phyloP scores from a whole-genome alignment of 2,329 filamentous ascomycete species.

The Pseudogymnoascus sp. region DNA sequence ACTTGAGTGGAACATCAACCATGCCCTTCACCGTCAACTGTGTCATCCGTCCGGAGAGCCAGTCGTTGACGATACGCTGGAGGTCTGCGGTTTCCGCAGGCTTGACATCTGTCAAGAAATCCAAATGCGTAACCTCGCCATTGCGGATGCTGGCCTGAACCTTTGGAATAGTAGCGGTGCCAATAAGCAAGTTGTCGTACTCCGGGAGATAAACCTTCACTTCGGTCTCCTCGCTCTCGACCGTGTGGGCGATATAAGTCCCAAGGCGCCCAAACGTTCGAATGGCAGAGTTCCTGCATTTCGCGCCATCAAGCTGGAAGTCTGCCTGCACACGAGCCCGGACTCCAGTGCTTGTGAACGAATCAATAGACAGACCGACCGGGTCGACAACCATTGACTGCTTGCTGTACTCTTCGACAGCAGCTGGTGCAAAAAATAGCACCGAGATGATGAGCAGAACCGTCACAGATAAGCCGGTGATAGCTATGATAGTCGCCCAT shows the following conservation, averaged over 20 bases:
- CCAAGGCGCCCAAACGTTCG: conserved; percentile 67
- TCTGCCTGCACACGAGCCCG: conserved; percentile 72
- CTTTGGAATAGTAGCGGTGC: conserved; percentile 66
- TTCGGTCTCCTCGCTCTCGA: conserved; percentile 64
- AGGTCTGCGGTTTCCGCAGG: conserved; percentile 72
- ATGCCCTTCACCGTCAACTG: conserved; percentile 64
- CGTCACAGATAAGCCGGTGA: conserved; percentile 54
- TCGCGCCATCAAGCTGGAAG: conserved; percentile 69
- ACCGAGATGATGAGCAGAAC: conserved; percentile 63
- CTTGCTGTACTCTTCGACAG: conserved; percentile 78
- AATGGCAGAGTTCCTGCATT: conserved; percentile 62
- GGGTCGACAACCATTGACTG: conserved; percentile 75
- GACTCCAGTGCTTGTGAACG: conserved; percentile 71
- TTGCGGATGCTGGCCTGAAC: conserved; percentile 70
- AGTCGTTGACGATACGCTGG: conserved; percentile 75
- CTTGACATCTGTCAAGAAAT: conserved; percentile 68
- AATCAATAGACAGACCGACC: conserved; percentile 75
- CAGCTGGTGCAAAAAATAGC: conserved; percentile 72
- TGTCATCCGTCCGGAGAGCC: conserved; percentile 70
- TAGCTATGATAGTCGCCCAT: conserved; percentile 74
- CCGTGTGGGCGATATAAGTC: conserved; percentile 70
- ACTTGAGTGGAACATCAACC: conserved; percentile 64
- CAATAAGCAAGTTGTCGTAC: conserved; percentile 68
- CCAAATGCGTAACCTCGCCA: conserved; percentile 66
- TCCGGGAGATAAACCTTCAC: conserved; percentile 76